Evolutionary conservation across 208 protist genomes (phyloP).

Genomic region (Leishmania gerbilli): DNA sequence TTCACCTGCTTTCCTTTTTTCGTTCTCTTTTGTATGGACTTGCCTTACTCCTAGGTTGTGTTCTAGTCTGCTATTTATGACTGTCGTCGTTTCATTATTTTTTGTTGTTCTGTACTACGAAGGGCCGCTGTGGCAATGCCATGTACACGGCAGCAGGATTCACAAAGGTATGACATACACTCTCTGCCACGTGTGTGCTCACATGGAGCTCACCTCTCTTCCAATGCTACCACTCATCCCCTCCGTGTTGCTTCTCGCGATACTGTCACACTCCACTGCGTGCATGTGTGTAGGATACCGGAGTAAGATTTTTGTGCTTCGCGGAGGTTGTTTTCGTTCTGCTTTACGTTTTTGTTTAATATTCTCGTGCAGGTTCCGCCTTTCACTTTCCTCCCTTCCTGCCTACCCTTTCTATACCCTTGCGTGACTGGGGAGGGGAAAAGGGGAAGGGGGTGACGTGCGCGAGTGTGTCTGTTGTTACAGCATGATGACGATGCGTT

Average conservation of each 20-base stretch:
- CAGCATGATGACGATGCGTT: not conserved
- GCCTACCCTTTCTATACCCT: not conserved
- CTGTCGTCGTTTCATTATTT: not conserved
- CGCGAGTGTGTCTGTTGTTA: not conserved
- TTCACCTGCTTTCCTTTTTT: not conserved
- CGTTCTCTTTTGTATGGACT: conserved; percentile 2
- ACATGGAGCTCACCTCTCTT: not conserved
- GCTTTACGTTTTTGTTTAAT: not conserved
- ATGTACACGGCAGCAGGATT: not conserved
- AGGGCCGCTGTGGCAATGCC: not conserved
- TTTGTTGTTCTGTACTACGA: too few relatives aligned
- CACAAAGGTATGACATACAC: conserved; percentile 11
- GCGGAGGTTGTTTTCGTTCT: not conserved
- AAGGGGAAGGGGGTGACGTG: not conserved
- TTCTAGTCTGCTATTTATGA: not conserved
- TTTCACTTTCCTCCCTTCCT: not conserved
- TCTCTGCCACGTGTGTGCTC: conserved; percentile 2
- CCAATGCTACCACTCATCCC: not conserved
- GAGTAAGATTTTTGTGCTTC: not conserved
- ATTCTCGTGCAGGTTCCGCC: not conserved
- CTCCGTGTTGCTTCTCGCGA: not conserved
- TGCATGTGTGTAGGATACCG: not conserved
- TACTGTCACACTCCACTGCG: not conserved
- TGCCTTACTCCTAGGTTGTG: not conserved
- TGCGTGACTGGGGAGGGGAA: not conserved